A percentile compares a stretch with the other conserved stretches of the same genome.
Conservation (phyloP, 345 rosid genomes). For the Clausena lansium region DNA sequence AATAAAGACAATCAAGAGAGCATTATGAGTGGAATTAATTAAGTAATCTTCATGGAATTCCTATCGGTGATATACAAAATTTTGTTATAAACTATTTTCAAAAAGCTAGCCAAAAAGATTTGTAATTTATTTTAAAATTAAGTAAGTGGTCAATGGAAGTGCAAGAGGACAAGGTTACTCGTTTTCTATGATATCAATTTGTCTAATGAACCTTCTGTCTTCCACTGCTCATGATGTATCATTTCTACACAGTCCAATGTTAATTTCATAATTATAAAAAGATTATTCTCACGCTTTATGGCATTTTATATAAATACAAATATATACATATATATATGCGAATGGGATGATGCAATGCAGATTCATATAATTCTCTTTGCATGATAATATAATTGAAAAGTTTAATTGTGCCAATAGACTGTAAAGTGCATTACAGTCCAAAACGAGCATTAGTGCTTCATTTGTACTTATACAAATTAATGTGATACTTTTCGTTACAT, state of each 20-base stretch:
- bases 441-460: constrained; percentile 37
- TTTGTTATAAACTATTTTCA: too few species aligned
- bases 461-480: constrained; percentile 32
- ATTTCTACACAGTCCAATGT: background rate
- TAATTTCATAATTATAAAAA: background rate
- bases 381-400: constrained; percentile 22
- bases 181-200: background rate
- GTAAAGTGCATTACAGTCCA: constrained; percentile 32
- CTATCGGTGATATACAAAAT: too few species aligned
- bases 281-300: constrained; percentile 2
- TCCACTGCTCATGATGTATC: constrained; percentile 21
- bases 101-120: too few species aligned
- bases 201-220: constrained; percentile 19
- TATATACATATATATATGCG: background rate
- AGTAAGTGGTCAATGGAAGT: background rate
- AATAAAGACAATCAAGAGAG: too few species aligned
- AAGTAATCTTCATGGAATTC: too few species aligned
- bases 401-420: constrained; percentile 24
- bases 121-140: too few species aligned
- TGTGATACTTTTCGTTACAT: constrained; percentile 9
- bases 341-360: background rate
- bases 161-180: background rate
- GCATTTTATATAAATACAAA: background rate
- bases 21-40: too few species aligned
- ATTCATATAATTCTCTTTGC: constrained; percentile 17